Conservation (phyloP, 1,284 basidiomycete species). For the Lentinula novae-zelandiae region DNA sequence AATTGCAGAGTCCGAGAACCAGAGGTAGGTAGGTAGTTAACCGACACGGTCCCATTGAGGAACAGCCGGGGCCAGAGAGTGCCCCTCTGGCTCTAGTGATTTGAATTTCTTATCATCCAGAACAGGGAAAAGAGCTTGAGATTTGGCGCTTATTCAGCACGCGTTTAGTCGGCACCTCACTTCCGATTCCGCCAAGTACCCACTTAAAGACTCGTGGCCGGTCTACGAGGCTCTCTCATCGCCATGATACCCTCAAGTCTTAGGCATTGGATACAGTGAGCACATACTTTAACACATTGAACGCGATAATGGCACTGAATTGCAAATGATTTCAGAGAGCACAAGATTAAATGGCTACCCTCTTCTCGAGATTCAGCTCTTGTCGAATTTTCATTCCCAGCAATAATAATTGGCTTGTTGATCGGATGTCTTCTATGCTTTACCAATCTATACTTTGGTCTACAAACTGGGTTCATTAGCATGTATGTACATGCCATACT, state of each 20-base stretch:
- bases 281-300: background rate
- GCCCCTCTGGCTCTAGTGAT: too few relatives aligned
- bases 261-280: background rate
- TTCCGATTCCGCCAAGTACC: background rate
- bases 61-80: too few relatives aligned
- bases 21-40: too few relatives aligned
- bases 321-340: background rate
- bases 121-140: too few relatives aligned
- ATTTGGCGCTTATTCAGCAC: background rate
- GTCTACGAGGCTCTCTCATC: background rate
- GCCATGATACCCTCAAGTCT: background rate
- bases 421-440: slow-evolving; percentile 73
- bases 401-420: slow-evolving; percentile 49
- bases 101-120: too few relatives aligned
- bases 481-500: slow-evolving; percentile 37
- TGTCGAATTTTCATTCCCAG: slow-evolving; percentile 17
- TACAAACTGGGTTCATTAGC: slow-evolving; percentile 77
- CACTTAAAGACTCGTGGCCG: background rate
- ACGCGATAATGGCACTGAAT: too few relatives aligned
- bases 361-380: background rate
- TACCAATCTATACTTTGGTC: slow-evolving; percentile 74
- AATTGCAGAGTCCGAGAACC: too few relatives aligned
- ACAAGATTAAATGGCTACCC: background rate
- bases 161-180: background rate
- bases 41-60: too few relatives aligned